phyloP scores from a whole-genome alignment of 169 alveolate species.

The Cyclospora cayetanensis region DNA sequence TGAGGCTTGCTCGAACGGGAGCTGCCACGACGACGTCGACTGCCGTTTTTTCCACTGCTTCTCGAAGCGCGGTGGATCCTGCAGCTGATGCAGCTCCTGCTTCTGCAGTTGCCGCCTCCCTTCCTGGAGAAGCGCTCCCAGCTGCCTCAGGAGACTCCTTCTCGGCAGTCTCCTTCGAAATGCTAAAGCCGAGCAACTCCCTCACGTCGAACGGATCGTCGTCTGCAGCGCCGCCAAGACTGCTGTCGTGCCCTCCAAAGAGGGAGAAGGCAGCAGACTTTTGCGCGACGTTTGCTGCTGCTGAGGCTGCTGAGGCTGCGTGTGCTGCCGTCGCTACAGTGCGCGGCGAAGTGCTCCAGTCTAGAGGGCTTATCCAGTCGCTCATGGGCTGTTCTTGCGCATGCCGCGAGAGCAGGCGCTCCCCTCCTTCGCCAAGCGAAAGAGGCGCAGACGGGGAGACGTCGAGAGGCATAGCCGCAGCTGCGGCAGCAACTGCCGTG shows the following conservation, averaged over 20 bases:
- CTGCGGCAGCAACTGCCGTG: constrained; percentile 40
- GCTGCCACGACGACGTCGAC: not conserved
- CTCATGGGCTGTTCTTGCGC: constrained; percentile 7
- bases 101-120: not conserved
- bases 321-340: constrained; percentile 12
- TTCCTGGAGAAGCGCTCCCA: not conserved
- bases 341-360: not conserved
- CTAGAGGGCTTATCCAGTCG: not conserved
- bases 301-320: constrained; percentile 4
- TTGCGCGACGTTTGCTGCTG: constrained; percentile 5
- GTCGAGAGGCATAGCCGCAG: constrained; percentile 3
- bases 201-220: constrained; percentile 63
- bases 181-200: constrained; percentile 10
- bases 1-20: not conserved
- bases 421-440: not conserved
- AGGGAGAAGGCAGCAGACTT: not conserved
- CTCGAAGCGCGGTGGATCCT: not conserved
- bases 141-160: not conserved
- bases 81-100: not conserved
- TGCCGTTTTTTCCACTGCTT: not conserved
- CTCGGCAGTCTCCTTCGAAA: not conserved
- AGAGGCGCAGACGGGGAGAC: not conserved
- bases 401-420: not conserved
- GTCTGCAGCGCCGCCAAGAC: not conserved
- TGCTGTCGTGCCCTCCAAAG: not conserved